phyloP scores from a whole-genome alignment of 2,329 filamentous ascomycete genomes.

The Trichophyton simii region DNA sequence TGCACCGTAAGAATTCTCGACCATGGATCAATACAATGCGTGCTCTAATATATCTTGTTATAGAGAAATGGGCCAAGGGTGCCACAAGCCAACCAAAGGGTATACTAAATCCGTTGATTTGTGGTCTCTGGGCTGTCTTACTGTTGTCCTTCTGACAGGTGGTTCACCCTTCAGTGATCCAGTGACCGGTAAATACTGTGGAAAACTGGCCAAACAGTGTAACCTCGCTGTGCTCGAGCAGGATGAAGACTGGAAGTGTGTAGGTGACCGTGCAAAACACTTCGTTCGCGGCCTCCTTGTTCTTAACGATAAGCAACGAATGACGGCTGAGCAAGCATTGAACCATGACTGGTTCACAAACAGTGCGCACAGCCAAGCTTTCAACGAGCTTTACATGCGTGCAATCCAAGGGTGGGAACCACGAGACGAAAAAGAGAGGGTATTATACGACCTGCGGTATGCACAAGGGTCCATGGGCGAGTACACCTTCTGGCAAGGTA shows the following conservation, averaged over 20 bases:
- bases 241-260: slow-evolving; percentile 31
- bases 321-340: slow-evolving; percentile 44
- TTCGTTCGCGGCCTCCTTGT: slow-evolving; percentile 43
- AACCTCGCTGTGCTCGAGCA: slow-evolving; percentile 36
- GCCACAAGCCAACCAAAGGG: slow-evolving; percentile 4
- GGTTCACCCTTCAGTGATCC: slow-evolving; percentile 36
- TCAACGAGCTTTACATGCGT: slow-evolving; percentile 39
- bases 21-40: background rate
- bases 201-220: slow-evolving; percentile 24
- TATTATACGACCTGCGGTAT: slow-evolving; percentile 1
- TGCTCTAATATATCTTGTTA: slow-evolving; percentile 2
- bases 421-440: slow-evolving; percentile 13
- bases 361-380: slow-evolving; percentile 33
- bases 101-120: slow-evolving; percentile 50
- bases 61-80: slow-evolving; percentile 16
- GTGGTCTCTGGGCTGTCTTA: slow-evolving; percentile 49
- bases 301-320: slow-evolving; percentile 37
- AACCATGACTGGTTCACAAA: slow-evolving; percentile 46
- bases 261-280: slow-evolving; percentile 36
- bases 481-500: slow-evolving; percentile 3
- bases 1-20: slow-evolving; percentile 42
- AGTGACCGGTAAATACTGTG: slow-evolving; percentile 19
- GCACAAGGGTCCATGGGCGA: slow-evolving; percentile 1
- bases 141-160: slow-evolving; percentile 41
- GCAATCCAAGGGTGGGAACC: slow-evolving; percentile 41